These are phyloP conservation scores for Lichtheimia corymbifera DNA, from an alignment of 371 early-diverging fungal species.

Conservation along the genomic window DNA sequence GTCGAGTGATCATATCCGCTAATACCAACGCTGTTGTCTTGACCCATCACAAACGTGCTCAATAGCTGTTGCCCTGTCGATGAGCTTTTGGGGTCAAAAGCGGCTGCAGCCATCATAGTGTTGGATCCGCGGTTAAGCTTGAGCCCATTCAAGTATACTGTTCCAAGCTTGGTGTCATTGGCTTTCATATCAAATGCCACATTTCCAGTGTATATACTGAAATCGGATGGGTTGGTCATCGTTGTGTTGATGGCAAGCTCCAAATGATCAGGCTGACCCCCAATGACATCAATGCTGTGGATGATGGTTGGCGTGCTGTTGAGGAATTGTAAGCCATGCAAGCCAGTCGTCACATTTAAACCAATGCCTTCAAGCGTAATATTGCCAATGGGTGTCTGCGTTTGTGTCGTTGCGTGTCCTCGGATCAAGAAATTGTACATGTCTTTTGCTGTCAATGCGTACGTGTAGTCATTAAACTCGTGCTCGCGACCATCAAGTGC, in stretches of 20 bases:
- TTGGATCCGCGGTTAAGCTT: conserved; percentile 47
- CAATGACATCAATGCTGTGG: conserved; percentile 55
- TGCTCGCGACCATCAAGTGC: conserved; percentile 34
- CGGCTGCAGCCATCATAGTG: conserved; percentile 41
- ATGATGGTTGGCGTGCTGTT: conserved; percentile 54
- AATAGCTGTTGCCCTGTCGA: conserved; percentile 46
- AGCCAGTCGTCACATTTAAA: conserved; percentile 49
- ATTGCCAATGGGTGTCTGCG: conserved; percentile 58
- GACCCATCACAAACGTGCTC: conserved; percentile 53
- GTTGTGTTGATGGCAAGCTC: conserved; percentile 50
- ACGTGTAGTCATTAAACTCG: conserved; percentile 51
- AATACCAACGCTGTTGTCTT: conserved; percentile 45
- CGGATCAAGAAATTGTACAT: conserved; percentile 42
- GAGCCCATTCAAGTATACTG: conserved; percentile 45
- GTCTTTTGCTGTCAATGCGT: conserved; percentile 40
- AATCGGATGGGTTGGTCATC: conserved; percentile 58
- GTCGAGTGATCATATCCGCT: conserved; percentile 46
- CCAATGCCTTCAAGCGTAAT: conserved; percentile 53
- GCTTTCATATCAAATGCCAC: conserved; percentile 44
- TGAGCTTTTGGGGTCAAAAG: conserved; percentile 48
- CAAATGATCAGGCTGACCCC: conserved; percentile 48
- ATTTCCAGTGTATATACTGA: conserved; percentile 55
- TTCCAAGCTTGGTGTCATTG: conserved; percentile 39
- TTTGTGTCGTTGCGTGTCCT: conserved; percentile 51
- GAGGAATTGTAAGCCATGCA: conserved; percentile 61